Evolutionary conservation across 108 stramenopile species (phyloP), one percentile per base, ranked within the genome.

Genomic region (Pseudonitzschia delicatissima): DNA sequence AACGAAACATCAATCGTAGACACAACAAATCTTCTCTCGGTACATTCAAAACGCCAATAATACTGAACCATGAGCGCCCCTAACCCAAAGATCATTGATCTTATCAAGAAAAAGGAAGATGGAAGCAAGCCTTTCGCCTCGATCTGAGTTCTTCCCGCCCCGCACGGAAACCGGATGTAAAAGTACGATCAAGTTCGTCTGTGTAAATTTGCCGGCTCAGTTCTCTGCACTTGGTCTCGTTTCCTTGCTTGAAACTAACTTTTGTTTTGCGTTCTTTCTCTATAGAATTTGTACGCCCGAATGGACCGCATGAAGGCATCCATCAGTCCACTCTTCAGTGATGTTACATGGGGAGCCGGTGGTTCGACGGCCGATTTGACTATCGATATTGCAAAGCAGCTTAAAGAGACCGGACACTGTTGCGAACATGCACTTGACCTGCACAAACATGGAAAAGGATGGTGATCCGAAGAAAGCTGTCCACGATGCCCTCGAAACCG

Each of bases 321-420:
- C 39, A 76, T 87, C 66, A 77, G 78, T 55, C 96, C 97, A 3
- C 82, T 98, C 15, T 99, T 95, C 79, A 90, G 90, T 40, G 99
- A 99, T 74, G 87, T 98, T 76, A 99, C 99, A 8, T 99, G 98
- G 98, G 99, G 99, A 66, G 99, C 99, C 29, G 99, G 99, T 33
- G 99, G 99, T 20, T 96, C 94, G 60, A 99, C 99, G 21, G 94
- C 97, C 15, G 96, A 97, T 4, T 82, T 99, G 28, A 96, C 96
- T 9, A 62, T 99, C 63, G 86, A 98, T 20, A 77, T 99, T 33
- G 90, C 93, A 23, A 55, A 83, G 12, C 81, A 95, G 58, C 85
- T 87, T 8, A 88, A 95, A 44, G 61, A 83, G 40, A 75, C 79
- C 26, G 99, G 99, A 28, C 93, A 96, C n/a, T 49, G 89, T 95